Base-by-base conservation (phyloP, 2,329 filamentous ascomycete genomes). In the Tolypocladium paradoxum region DNA sequence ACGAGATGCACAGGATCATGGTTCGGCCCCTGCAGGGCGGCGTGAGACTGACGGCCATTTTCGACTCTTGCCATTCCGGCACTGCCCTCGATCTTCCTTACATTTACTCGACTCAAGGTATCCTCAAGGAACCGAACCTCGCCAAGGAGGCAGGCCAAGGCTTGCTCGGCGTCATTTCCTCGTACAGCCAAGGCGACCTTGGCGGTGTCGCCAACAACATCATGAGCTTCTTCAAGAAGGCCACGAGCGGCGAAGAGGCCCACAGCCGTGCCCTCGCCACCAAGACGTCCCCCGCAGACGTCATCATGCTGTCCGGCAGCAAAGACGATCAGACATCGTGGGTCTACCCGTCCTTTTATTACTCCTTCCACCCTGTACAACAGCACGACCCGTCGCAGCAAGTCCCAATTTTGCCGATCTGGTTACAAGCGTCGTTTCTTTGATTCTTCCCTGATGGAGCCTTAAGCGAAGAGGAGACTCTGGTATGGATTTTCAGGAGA, bases 291-390 rank as follows among this genome's bases (percentile, higher is more conserved):
- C 87, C 91, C 1, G 93, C 93, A 46, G 93, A 97, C 69, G 92
- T 99, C 46, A 81, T 97, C 67, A 96, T 97, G 90, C 93, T 91
- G 83, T 95, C 90, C 52, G 93, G 93, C 53, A 95, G 89, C 75
- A 97, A 97, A 70, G 93, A 97, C 66, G 84, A 88, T 60, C 93
- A 99, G 73, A 99, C 92, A 63, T 91, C 87, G 84, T 90, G 76
- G 73, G 86, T 84, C 63, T 58, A 55, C 57, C 66, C 60, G 54
- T 56, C 65, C 60, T 54, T 57, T 58, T 56, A 43, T 53, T 57
- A 56, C 49, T 55, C 49, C 49, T 56, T 51, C 43, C 29, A 38
- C 5, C 43, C 31, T 50, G 33, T 47, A 24, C 49, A 29, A 18
- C 34, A 31, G 22, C 35, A 49, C 9, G 22, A 6, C 24, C 22